phyloP scores from a whole-genome alignment of 2,329 filamentous ascomycete genomes.

The Nothophoma quercina region DNA sequence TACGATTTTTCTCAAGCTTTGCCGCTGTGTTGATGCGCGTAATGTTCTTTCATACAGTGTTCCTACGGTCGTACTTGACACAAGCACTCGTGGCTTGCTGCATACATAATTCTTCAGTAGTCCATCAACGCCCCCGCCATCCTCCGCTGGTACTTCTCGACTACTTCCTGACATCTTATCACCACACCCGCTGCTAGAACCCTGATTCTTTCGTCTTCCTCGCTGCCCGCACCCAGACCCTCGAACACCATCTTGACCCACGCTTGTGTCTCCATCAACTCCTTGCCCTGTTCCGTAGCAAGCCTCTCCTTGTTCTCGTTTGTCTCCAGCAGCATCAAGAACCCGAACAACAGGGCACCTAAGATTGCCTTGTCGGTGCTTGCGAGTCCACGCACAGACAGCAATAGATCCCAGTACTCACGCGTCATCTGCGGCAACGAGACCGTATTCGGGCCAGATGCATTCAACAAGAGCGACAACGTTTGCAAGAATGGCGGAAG shows the following conservation, averaged over 20 bases:
- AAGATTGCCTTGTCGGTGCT: slow-evolving; percentile 69
- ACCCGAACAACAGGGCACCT: slow-evolving; percentile 77
- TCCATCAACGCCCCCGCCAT: slow-evolving; percentile 73
- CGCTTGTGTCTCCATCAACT: slow-evolving; percentile 84
- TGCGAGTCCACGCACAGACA: slow-evolving; percentile 67
- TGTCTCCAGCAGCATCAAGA: slow-evolving; percentile 82
- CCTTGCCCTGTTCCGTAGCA: slow-evolving; percentile 75
- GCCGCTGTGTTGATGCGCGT: not conserved
- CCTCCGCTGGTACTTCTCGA: slow-evolving; percentile 80
- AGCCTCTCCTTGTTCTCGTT: slow-evolving; percentile 77
- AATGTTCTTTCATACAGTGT: not conserved
- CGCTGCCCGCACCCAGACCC: slow-evolving; percentile 47
- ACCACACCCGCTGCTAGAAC: slow-evolving; percentile 79
- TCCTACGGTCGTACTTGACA: no score
- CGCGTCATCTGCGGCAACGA: slow-evolving; percentile 80
- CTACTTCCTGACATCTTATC: slow-evolving; percentile 79
- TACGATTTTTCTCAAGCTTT: no score
- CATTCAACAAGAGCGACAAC: slow-evolving; percentile 80
- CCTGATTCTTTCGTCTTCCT: slow-evolving; percentile 81
- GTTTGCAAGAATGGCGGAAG: slow-evolving; percentile 86
- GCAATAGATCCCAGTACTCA: slow-evolving; percentile 84
- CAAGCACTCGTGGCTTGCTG: no score
- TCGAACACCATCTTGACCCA: slow-evolving; percentile 85
- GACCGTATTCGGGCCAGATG: slow-evolving; percentile 80
- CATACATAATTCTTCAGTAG: no score